Evolutionary conservation across 2,329 filamentous ascomycete genomes (phyloP).

Genomic region (Fusarium burgessii): DNA sequence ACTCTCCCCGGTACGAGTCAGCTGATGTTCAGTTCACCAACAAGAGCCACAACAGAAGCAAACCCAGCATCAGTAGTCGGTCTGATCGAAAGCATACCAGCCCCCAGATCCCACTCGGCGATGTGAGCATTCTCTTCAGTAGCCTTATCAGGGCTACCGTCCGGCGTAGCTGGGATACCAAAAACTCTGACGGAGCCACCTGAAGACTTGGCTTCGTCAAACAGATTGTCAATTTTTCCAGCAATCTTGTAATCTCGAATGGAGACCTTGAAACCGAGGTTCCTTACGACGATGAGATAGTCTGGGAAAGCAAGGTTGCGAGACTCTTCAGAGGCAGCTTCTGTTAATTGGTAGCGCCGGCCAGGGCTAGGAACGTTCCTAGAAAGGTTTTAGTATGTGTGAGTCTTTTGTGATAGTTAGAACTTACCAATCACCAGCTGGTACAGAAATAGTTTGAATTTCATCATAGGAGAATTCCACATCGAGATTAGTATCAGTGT

Average conservation of each 20-base stretch:
- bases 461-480: slow-evolving; percentile 38
- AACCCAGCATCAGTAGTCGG: slow-evolving; percentile 33
- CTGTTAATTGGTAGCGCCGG: slow-evolving; percentile 22
- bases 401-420: fast-evolving
- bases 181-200: slow-evolving; percentile 31
- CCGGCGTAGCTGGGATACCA: slow-evolving; percentile 33
- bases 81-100: slow-evolving; percentile 13
- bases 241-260: slow-evolving; percentile 12
- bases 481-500: slow-evolving; percentile 26
- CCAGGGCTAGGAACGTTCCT: slow-evolving; percentile 39
- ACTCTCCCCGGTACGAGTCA: slow-evolving; percentile 3
- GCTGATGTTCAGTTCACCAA: slow-evolving; percentile 31
- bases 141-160: slow-evolving; percentile 25
- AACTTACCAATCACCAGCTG: slow-evolving; percentile 27
- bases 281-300: slow-evolving; percentile 33
- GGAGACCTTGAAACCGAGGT: slow-evolving; percentile 32
- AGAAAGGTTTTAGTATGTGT: neutral
- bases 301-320: slow-evolving; percentile 37
- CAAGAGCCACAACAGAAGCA: slow-evolving; percentile 36
- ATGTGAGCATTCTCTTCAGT: slow-evolving; percentile 34
- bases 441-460: slow-evolving; percentile 30
- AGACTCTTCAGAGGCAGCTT: slow-evolving; percentile 27
- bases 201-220: slow-evolving; percentile 15
- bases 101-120: slow-evolving; percentile 30
- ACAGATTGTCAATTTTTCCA: slow-evolving; percentile 15